Evolutionary conservation across 2,329 filamentous ascomycete genomes (phyloP).

Genomic region (Nemania diffusa): DNA sequence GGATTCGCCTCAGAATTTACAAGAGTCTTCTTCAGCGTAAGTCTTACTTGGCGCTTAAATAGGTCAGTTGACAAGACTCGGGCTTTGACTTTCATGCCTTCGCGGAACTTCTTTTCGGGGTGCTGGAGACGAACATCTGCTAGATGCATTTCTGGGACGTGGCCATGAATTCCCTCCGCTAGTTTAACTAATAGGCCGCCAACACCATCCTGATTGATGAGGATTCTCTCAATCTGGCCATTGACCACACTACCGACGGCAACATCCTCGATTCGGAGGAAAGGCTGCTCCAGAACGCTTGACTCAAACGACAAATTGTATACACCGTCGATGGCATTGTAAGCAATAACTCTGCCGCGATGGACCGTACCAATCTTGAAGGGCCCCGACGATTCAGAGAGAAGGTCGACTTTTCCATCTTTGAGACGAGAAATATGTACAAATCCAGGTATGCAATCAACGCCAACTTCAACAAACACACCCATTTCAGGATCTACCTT

Average conservation of each 20-base stretch:
- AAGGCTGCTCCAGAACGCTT: constrained; percentile 84
- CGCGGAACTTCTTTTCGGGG: constrained; percentile 95
- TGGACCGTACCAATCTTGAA: constrained; percentile 84
- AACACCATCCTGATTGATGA: constrained; percentile 81
- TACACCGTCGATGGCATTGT: constrained; percentile 86
- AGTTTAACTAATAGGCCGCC: constrained; percentile 84
- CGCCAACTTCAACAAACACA: constrained; percentile 78
- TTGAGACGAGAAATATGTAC: constrained; percentile 94
- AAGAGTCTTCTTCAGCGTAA: constrained; percentile 94
- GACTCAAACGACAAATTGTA: constrained; percentile 88
- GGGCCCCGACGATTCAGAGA: constrained; percentile 79
- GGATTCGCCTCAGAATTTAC: constrained; percentile 88
- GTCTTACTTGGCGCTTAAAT: constrained; percentile 79
- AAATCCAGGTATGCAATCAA: constrained; percentile 79
- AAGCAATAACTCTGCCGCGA: constrained; percentile 83
- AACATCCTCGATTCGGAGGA: constrained; percentile 91
- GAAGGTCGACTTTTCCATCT: constrained; percentile 85
- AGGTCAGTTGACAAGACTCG: constrained; percentile 84
- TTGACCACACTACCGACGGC: constrained; percentile 82
- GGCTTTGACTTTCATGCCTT: constrained; percentile 84
- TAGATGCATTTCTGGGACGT: constrained; percentile 88
- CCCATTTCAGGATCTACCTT: constrained; percentile 84
- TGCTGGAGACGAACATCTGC: constrained; percentile 89
- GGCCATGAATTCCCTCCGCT: constrained; percentile 86
- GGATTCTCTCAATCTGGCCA: constrained; percentile 84